phyloP scores from a whole-genome alignment of 176 grass and related monocot species.

The Phoenix dactylifera region DNA sequence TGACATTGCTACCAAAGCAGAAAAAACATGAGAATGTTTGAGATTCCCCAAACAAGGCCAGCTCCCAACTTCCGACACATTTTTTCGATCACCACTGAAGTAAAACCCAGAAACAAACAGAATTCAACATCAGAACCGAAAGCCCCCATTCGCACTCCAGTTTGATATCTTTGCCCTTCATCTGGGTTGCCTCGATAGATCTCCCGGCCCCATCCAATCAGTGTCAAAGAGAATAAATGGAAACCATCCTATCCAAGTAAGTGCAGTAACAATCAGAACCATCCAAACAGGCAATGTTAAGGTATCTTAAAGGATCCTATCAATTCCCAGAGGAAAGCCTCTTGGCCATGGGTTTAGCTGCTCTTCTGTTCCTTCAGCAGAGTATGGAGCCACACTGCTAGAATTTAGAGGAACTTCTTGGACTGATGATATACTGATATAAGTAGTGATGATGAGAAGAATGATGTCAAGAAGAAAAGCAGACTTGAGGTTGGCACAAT shows the following conservation, averaged over 20 bases:
- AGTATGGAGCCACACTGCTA: slow-evolving; percentile 1
- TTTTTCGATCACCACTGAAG: slow-evolving; percentile 66
- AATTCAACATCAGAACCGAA: slow-evolving; percentile 86
- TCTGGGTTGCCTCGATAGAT: slow-evolving; percentile 66
- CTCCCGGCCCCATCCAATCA: slow-evolving; percentile 94
- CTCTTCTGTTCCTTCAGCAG: slow-evolving; percentile 17
- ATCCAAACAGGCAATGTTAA: slow-evolving; percentile 73
- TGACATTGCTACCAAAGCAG: slow-evolving; percentile 82
- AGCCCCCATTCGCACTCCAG: slow-evolving; percentile 83
- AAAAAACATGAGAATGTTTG: slow-evolving; percentile 90
- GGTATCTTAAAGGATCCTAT: slow-evolving; percentile 83
- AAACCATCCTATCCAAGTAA: slow-evolving; percentile 92
- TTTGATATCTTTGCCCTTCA: slow-evolving; percentile 44
- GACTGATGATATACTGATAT: slow-evolving; percentile 47
- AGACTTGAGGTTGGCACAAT: slow-evolving; percentile 87
- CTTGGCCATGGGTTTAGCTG: slow-evolving; percentile 30
- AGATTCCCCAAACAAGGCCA: slow-evolving; percentile 85
- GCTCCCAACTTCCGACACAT: slow-evolving; percentile 85
- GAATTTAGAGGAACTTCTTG: slow-evolving; percentile 36
- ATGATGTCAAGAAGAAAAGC: slow-evolving; percentile 79
- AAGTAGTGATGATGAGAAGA: slow-evolving; percentile 54
- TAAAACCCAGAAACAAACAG: slow-evolving; percentile 74
- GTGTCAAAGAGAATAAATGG: slow-evolving; percentile 92
- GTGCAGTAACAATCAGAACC: slow-evolving; percentile 79
- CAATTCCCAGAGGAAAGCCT: slow-evolving; percentile 90